A percentile compares a stretch with the other conserved stretches of the same genome.
Conservation (phyloP, 1,139 yeast genomes). For the Geotrichum histeridarum region DNA sequence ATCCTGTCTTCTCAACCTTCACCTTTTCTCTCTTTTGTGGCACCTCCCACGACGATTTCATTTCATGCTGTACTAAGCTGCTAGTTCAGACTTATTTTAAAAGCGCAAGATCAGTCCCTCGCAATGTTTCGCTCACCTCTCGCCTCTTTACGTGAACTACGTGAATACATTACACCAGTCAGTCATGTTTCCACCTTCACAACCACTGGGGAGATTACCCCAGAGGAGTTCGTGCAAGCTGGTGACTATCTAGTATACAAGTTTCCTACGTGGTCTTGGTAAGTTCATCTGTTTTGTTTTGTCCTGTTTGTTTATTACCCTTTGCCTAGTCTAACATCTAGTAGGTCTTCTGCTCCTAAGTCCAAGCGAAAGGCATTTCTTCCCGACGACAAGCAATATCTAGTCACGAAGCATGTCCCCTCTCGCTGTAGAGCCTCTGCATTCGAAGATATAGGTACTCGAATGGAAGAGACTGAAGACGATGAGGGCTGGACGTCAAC, state of each 20-base stretch:
- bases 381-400: conserved; percentile 79
- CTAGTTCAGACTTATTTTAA: not conserved
- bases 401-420: conserved; percentile 87
- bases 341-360: conserved; percentile 52
- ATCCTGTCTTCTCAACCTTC: not conserved
- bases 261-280: conserved; percentile 98
- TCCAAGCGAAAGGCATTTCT: conserved; percentile 60
- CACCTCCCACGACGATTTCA: not conserved
- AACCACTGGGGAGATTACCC: conserved; percentile 85
- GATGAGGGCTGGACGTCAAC: conserved; percentile 56
- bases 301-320: no score
- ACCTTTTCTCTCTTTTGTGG: not conserved
- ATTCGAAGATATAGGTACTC: conserved; percentile 44
- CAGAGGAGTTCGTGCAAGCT: conserved; percentile 85
- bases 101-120: not conserved
- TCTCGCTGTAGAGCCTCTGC: conserved; percentile 68
- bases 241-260: conserved; percentile 88
- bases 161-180: conserved; percentile 87
- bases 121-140: conserved; percentile 64
- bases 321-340: not conserved
- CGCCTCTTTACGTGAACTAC: conserved; percentile 72
- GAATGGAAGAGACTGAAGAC: conserved; percentile 37
- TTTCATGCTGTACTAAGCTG: not conserved
- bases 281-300: conserved; percentile 16
- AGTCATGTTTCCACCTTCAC: conserved; percentile 76